A percentile compares a stretch with the other conserved stretches of the same genome.
phyloP scores from a whole-genome alignment of 192 early-diverging fungal genomes.

The Dimargaris cristalligena region DNA sequence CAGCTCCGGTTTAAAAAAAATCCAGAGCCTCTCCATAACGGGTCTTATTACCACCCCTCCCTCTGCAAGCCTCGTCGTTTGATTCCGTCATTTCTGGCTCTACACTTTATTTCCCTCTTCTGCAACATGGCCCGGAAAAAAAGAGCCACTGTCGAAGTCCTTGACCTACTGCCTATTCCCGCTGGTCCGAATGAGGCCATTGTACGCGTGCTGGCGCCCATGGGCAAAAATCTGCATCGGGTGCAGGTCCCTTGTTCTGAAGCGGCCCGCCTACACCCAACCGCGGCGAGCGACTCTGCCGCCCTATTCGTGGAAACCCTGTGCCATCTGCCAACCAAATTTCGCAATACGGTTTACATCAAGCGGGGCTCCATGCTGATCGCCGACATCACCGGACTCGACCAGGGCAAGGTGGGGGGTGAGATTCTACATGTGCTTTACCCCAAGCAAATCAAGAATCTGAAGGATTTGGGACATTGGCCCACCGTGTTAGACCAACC shows the following conservation, averaged over 20 bases:
- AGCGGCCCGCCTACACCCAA: neutral
- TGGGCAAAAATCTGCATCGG: neutral
- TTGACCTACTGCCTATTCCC: neutral
- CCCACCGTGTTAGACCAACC: neutral
- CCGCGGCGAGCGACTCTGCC: neutral
- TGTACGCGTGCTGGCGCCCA: neutral
- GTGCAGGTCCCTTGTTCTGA: neutral
- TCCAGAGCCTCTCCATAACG: too few species aligned
- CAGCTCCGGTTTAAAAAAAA: too few species aligned
- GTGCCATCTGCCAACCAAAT: neutral
- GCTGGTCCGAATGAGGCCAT: neutral
- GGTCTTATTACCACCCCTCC: too few species aligned
- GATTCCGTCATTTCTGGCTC: too few species aligned
- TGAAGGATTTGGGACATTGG: conserved; percentile 16
- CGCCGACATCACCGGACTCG: conserved; percentile 26
- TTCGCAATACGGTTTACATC: conserved; percentile 4
- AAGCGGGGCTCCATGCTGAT: conserved; percentile 40
- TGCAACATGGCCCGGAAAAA: neutral
- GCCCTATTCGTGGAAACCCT: neutral
- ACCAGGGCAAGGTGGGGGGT: conserved; percentile 37
- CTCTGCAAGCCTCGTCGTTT: too few species aligned
- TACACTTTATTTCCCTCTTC: too few species aligned
- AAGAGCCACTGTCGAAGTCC: conserved; percentile 6
- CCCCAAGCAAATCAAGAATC: conserved; percentile 42
- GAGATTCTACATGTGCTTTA: conserved; percentile 50